These are phyloP conservation scores for Debaryomyces sp. DNA, from an alignment of 1,139 yeast species.

Conservation along the genomic window DNA sequence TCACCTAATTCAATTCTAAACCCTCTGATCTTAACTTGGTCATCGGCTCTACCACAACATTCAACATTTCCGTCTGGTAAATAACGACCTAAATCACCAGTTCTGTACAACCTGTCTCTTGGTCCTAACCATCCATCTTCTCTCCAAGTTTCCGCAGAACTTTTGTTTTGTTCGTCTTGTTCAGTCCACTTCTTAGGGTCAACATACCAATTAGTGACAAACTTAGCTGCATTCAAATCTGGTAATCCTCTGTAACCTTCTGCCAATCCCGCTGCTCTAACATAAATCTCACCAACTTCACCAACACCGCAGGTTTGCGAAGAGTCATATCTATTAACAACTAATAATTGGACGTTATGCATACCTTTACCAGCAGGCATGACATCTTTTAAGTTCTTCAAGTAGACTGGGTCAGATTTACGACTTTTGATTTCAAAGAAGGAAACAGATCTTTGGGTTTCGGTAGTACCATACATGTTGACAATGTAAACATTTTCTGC, in stretches of 20 bases:
- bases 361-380: conserved; percentile 99
- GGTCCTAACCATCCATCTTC: conserved; percentile 86
- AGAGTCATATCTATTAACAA: conserved; percentile 87
- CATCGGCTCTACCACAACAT: conserved; percentile 98
- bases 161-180: conserved; percentile 45
- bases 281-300: conserved; percentile 97
- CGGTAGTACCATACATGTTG: conserved; percentile 99
- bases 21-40: conserved; percentile 97
- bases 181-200: conserved; percentile 61
- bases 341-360: conserved; percentile 90
- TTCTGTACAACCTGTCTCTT: conserved; percentile 91
- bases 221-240: conserved; percentile 83
- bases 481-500: conserved; percentile 90
- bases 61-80: conserved; percentile 97
- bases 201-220: conserved; percentile 88
- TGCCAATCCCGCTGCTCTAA: conserved; percentile 96
- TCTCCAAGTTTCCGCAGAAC: conserved; percentile 67
- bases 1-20: conserved; percentile 98
- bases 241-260: conserved; percentile 95
- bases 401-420: conserved; percentile 66
- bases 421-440: conserved; percentile 86
- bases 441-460: conserved; percentile 97
- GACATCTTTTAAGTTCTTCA: conserved; percentile 86
- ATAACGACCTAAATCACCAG: conserved; percentile 97
- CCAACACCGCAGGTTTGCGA: conserved; percentile 96